Evolutionary conservation across 495 filamentous ascomycete species (phyloP).

Genomic region (Penicillium odoratum): DNA sequence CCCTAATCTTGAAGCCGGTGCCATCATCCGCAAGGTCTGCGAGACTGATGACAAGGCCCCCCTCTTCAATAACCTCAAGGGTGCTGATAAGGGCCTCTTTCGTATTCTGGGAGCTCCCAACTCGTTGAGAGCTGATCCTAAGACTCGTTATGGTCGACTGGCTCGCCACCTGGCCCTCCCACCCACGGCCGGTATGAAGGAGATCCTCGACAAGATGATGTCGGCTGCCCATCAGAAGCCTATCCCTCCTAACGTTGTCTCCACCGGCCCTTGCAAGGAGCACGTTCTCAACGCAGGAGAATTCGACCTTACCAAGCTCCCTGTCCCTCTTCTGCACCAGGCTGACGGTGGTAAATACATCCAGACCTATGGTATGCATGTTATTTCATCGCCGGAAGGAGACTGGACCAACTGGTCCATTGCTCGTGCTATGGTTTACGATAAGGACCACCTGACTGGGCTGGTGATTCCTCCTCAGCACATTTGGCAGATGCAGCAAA

Average conservation of each 20-base stretch:
- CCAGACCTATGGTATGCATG: slow-evolving; percentile 40
- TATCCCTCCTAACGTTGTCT: slow-evolving; percentile 26
- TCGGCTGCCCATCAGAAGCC: slow-evolving; percentile 21
- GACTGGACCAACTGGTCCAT: slow-evolving; percentile 46
- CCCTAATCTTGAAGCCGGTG: slow-evolving; percentile 36
- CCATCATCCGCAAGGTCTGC: slow-evolving; percentile 37
- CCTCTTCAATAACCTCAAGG: slow-evolving; percentile 40
- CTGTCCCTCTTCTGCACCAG: slow-evolving; percentile 34
- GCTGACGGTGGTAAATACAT: slow-evolving; percentile 41
- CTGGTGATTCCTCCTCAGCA: slow-evolving; percentile 34
- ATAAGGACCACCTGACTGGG: slow-evolving; percentile 30
- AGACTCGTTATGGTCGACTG: slow-evolving; percentile 28
- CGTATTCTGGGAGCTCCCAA: slow-evolving; percentile 41
- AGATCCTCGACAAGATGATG: slow-evolving; percentile 34
- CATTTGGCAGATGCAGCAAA: slow-evolving; percentile 34
- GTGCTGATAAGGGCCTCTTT: slow-evolving; percentile 32
- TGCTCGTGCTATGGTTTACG: slow-evolving; percentile 38
- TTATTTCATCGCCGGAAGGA: slow-evolving; percentile 36
- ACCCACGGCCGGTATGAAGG: slow-evolving; percentile 23
- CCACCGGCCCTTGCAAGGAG: slow-evolving; percentile 35
- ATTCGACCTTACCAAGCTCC: slow-evolving; percentile 35
- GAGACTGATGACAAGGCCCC: slow-evolving; percentile 39
- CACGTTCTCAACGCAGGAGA: slow-evolving; percentile 29
- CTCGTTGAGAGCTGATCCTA: slow-evolving; percentile 22
- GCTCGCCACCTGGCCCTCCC: slow-evolving; percentile 33